Base-by-base conservation (phyloP, 2,329 filamentous ascomycete genomes). In the Neofusicoccum parvum region DNA sequence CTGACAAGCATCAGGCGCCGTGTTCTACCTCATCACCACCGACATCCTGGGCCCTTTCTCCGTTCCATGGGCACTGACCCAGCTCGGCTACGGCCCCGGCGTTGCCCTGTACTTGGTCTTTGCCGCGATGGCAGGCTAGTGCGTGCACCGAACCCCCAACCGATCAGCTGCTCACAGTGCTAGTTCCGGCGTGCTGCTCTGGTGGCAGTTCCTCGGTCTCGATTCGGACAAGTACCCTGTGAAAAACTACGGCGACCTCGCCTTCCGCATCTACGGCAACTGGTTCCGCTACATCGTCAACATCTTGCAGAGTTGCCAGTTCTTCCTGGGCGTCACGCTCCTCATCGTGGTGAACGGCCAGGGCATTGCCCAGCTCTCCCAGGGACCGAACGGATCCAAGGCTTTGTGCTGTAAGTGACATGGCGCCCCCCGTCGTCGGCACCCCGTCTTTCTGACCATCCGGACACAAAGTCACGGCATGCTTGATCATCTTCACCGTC, bases 301-400 rank as follows among this genome's bases (percentile, higher is more conserved):
- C 65, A 62, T 76, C 5, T 70, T 80, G 34, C 80, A 81, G 66
- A 74, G 72, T 10, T 69, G 80, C 20, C 79, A 80, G 53, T 72
- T 82, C 59, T 72, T 87, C 32, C 75, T 87, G 32, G 83, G 82
- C 50, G 83, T 87, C 1, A 79, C 80, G 1, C 76, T 86, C 45
- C 76, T 87, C 50, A 82, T 86, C 60, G 80, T 87, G 46, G 78
- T 75, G 58, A 85, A 83, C 51, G 85, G 85, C 3, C 81, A 87
- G 72, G 80, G 81, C 17, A 81, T 88, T 27, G 83, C 81, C 1
- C 83, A 87, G 70, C 79, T 85, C 3, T 62, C 58, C 10, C 58
- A 62, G 12, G 43, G 43, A 2, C 46, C 58, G 9, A 14, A 62
- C 5, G 43, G 34, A 5, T 23, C 20, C 14, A 62, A 62, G n/a